These are phyloP conservation scores for Dactylellina haptotyla DNA, from an alignment of 2,329 filamentous ascomycete genomes.

Conservation along the genomic window DNA sequence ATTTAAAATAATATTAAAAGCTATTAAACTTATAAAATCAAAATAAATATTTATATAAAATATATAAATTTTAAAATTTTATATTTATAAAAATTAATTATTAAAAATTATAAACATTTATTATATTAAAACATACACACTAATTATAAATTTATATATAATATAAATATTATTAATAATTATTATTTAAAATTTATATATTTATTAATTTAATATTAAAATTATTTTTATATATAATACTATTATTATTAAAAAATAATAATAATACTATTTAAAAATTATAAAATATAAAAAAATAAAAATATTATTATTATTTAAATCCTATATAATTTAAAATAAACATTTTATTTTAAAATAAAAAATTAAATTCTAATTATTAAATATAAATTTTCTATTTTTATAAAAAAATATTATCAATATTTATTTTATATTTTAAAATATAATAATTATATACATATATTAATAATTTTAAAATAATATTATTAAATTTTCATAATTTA, in stretches of 20 bases:
- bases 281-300: too few relatives aligned
- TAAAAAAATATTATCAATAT: too few relatives aligned
- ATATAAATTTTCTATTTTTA: too few relatives aligned
- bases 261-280: too few relatives aligned
- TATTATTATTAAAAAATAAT: too few relatives aligned
- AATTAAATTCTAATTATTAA: too few relatives aligned
- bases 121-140: conserved; percentile 11
- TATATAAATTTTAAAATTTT: neutral
- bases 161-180: neutral
- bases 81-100: neutral
- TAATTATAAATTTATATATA: conserved; percentile 8
- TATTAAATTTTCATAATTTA: neutral
- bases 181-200: neutral
- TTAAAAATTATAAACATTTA: neutral
- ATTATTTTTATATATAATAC: too few relatives aligned
- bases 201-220: too few relatives aligned
- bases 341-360: too few relatives aligned
- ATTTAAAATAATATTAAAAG: neutral
- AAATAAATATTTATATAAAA: neutral
- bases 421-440: too few relatives aligned
- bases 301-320: too few relatives aligned
- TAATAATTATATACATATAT: neutral
- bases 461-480: neutral
- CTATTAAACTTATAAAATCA: neutral
- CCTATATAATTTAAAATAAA: too few relatives aligned